Conservation (phyloP, 2,329 filamentous ascomycete genomes). For the Ophiostoma quercus region DNA sequence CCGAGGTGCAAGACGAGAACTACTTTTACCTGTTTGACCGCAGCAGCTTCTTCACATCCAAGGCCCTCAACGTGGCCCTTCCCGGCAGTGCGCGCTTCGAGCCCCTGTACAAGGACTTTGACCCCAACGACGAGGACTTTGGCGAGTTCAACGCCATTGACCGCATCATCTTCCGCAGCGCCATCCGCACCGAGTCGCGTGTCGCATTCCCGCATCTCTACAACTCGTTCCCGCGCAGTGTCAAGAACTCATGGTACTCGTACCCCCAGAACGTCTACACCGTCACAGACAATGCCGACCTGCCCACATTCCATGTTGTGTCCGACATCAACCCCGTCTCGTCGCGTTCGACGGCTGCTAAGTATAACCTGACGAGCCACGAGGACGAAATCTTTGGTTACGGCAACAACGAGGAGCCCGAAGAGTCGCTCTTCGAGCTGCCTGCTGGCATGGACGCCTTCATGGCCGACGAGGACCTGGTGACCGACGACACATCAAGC, state of each 20-base stretch:
- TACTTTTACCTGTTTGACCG: slow-evolving; percentile 97
- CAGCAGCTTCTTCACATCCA: slow-evolving; percentile 91
- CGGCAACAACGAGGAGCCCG: slow-evolving; percentile 65
- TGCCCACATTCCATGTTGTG: slow-evolving; percentile 97
- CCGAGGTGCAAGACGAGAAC: slow-evolving; percentile 90
- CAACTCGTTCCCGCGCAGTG: slow-evolving; percentile 91
- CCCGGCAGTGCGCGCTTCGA: slow-evolving; percentile 97
- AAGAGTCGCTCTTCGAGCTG: slow-evolving; percentile 81
- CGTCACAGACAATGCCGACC: slow-evolving; percentile 75
- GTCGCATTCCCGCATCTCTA: slow-evolving; percentile 94
- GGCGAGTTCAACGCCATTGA: slow-evolving; percentile 99
- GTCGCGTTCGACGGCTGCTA: slow-evolving; percentile 85
- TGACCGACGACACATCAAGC: slow-evolving; percentile 80
- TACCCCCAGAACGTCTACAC: slow-evolving; percentile 90
- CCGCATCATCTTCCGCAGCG: slow-evolving; percentile 94
- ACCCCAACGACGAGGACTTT: slow-evolving; percentile 98
- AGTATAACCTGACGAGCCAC: slow-evolving; percentile 85
- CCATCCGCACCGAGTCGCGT: slow-evolving; percentile 90
- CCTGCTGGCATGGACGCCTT: slow-evolving; percentile 80
- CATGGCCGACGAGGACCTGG: slow-evolving; percentile 80
- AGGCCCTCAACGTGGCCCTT: slow-evolving; percentile 93
- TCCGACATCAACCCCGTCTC: slow-evolving; percentile 97
- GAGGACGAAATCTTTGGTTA: slow-evolving; percentile 89
- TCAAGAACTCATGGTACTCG: slow-evolving; percentile 89
- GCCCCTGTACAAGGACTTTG: slow-evolving; percentile 95